Conservation (phyloP, 1,284 basidiomycete species). For the Pyrrhoderma noxium region DNA sequence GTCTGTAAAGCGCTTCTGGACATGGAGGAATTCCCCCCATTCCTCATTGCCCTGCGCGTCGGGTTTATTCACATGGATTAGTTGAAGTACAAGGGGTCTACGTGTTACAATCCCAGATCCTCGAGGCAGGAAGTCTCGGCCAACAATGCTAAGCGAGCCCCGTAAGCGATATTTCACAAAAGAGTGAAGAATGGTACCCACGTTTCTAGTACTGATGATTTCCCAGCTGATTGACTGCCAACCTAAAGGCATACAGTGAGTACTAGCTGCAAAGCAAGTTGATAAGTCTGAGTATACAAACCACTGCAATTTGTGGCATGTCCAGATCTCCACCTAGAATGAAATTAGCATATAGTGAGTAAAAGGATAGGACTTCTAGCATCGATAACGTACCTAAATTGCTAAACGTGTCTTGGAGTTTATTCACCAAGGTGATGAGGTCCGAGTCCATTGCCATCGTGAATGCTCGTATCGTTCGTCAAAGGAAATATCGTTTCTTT, state of each 20-base stretch:
- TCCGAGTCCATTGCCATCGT: slow-evolving; percentile 74
- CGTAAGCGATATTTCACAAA: neutral
- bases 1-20: slow-evolving; percentile 94
- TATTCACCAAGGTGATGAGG: slow-evolving; percentile 93
- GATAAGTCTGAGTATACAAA: slow-evolving; percentile 28
- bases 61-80: slow-evolving; percentile 78
- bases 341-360: neutral
- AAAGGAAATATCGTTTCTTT: neutral
- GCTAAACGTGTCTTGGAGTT: slow-evolving; percentile 85
- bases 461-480: slow-evolving; percentile 12
- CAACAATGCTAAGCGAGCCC: slow-evolving; percentile 67
- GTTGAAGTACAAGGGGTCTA: slow-evolving; percentile 89
- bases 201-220: slow-evolving; percentile 84
- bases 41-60: slow-evolving; percentile 52
- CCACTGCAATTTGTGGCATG: slow-evolving; percentile 80
- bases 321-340: slow-evolving; percentile 71
- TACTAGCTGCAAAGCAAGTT: slow-evolving; percentile 2
- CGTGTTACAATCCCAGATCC: slow-evolving; percentile 94
- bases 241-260: slow-evolving; percentile 42
- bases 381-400: slow-evolving; percentile 56
- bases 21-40: slow-evolving; percentile 96
- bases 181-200: slow-evolving; percentile 31
- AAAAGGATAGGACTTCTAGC: neutral
- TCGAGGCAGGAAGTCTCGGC: slow-evolving; percentile 91
- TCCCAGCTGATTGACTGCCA: slow-evolving; percentile 79